These are phyloP conservation scores for Leucocoprinus birnbaumii DNA, from an alignment of 768 basidiomycete species.

Conservation along the genomic window DNA sequence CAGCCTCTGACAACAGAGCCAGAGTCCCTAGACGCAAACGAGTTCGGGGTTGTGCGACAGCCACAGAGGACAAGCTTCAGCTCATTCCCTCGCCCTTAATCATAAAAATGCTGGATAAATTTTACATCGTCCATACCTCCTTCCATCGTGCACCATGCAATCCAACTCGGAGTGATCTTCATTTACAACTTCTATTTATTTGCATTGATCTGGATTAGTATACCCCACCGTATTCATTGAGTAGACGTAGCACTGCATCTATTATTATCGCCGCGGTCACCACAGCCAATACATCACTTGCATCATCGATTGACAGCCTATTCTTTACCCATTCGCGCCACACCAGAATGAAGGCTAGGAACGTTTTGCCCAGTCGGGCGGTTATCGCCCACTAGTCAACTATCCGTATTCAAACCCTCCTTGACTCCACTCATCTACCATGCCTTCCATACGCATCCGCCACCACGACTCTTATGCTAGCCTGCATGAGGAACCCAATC, in stretches of 20 bases:
- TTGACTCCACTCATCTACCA: not conserved
- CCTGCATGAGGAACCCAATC: not conserved
- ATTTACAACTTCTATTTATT: too few species aligned
- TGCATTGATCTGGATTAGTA: too few species aligned
- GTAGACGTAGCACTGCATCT: too few species aligned
- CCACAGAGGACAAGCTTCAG: not conserved
- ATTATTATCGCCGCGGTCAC: too few species aligned
- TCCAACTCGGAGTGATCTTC: too few species aligned
- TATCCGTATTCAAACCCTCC: not conserved
- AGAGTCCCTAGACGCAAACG: conserved; percentile 26
- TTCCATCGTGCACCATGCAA: too few species aligned
- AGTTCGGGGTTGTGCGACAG: conserved; percentile 2
- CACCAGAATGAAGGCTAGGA: too few species aligned
- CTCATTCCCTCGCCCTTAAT: not conserved
- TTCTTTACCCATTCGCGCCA: too few species aligned
- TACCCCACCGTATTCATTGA: not conserved
- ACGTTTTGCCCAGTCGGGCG: too few species aligned
- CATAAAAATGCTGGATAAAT: too few species aligned
- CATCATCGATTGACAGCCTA: not conserved
- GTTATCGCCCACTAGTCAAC: not conserved
- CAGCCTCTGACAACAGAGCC: conserved; percentile 39
- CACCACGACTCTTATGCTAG: conserved; percentile 4
- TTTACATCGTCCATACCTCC: too few species aligned
- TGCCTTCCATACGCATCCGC: conserved; percentile 14
- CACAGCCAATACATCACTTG: not conserved